Evolutionary conservation across 495 filamentous ascomycete species (phyloP).

Genomic region (Aspergillus sclerotiicarbonarius): DNA sequence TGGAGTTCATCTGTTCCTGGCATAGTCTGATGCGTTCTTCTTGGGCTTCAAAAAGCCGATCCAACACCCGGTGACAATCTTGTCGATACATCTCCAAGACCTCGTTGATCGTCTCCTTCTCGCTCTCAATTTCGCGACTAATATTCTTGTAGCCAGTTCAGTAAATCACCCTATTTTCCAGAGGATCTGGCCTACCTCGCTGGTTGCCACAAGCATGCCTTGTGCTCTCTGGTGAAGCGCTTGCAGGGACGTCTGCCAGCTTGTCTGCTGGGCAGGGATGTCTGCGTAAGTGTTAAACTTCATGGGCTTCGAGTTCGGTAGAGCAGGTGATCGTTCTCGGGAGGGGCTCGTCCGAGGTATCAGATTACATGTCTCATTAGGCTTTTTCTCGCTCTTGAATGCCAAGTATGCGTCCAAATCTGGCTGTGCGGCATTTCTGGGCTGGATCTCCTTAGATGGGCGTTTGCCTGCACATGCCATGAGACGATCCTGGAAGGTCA

Average conservation of each 20-base stretch:
- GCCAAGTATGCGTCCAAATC: background rate
- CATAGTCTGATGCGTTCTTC: conserved; percentile 32
- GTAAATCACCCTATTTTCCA: background rate
- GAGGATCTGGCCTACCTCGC: conserved; percentile 22
- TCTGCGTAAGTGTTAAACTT: background rate
- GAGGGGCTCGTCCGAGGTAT: background rate
- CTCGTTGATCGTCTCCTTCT: conserved; percentile 28
- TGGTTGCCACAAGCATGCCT: conserved; percentile 22
- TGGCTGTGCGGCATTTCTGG: background rate
- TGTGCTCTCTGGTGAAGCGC: conserved; percentile 24
- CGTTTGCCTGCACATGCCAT: background rate
- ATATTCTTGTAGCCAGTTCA: conserved; percentile 24
- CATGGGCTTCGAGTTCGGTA: background rate
- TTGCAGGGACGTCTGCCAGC: conserved; percentile 28
- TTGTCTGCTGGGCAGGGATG: conserved; percentile 8
- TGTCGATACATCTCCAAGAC: conserved; percentile 32
- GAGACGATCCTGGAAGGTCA: background rate
- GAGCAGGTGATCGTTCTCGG: background rate
- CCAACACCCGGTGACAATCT: conserved; percentile 34
- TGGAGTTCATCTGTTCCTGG: conserved; percentile 29
- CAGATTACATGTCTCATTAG: background rate
- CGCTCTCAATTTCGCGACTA: conserved; percentile 29
- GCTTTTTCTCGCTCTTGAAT: background rate
- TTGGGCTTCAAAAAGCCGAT: conserved; percentile 33
- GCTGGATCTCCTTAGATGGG: background rate